Evolutionary conservation across 208 protist species (phyloP).

Genomic region (Endotrypanum monterogeii): DNA sequence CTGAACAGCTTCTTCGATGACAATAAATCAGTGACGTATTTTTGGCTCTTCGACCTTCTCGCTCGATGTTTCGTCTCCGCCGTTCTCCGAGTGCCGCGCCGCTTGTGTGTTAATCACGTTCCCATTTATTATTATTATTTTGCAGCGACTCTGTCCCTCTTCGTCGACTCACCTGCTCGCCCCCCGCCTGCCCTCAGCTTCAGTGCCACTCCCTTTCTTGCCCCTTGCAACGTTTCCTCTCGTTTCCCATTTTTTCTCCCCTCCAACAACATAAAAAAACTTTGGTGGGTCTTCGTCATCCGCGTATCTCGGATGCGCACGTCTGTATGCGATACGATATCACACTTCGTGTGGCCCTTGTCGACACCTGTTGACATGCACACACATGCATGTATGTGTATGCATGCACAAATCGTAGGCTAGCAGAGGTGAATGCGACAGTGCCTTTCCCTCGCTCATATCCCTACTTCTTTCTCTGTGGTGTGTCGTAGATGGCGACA

Average conservation of each 20-base stretch:
- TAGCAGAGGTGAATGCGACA: background rate
- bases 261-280: background rate
- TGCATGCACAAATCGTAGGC: too few relatives aligned
- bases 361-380: background rate
- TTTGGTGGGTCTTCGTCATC: background rate
- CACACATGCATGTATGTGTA: too few relatives aligned
- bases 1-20: background rate
- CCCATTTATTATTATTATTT: background rate
- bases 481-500: background rate
- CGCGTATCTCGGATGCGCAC: background rate
- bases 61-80: too few relatives aligned
- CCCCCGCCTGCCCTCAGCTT: background rate
- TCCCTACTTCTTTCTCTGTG: background rate
- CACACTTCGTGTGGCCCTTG: background rate
- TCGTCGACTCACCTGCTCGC: background rate
- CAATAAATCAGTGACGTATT: background rate
- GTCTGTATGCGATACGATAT: background rate
- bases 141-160: background rate
- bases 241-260: conserved; percentile 11
- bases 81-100: background rate
- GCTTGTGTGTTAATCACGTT: background rate
- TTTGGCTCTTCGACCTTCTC: background rate
- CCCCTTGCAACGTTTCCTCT: conserved; percentile 20
- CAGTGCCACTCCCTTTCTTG: too few relatives aligned
- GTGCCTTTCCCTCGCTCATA: background rate